These are phyloP conservation scores for Stephanodiscus minutulus DNA, from an alignment of 108 stramenopile species.

Conservation along the genomic window DNA sequence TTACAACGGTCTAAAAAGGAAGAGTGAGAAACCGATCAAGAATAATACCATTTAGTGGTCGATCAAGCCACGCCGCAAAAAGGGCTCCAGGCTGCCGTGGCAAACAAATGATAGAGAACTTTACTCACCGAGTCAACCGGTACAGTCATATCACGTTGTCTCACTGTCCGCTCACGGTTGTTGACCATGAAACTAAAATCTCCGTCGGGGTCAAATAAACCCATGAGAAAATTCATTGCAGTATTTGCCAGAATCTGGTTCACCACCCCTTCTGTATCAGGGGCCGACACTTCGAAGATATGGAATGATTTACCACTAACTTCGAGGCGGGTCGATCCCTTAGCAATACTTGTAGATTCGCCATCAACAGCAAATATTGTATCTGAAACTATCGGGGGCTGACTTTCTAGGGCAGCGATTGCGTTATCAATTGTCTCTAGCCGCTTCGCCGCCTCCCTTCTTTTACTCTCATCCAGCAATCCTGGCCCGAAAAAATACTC, in stretches of 20 bases:
- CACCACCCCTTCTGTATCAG: conserved; percentile 12
- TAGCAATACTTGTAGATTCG: not conserved
- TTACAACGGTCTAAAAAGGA: conserved; percentile 17
- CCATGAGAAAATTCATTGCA: conserved; percentile 34
- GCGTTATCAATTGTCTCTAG: conserved; percentile 39
- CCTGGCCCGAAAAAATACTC: conserved; percentile 34
- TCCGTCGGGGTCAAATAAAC: conserved; percentile 31
- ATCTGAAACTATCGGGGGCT: conserved; percentile 17
- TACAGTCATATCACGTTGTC: conserved; percentile 20
- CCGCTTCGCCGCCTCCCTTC: conserved; percentile 20
- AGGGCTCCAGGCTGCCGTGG: not conserved
- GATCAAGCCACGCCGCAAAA: conserved; percentile 1
- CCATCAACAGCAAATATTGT: conserved; percentile 21
- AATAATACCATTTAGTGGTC: not conserved
- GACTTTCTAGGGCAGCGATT: conserved; percentile 13
- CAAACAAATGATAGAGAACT: not conserved
- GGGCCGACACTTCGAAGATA: conserved; percentile 36
- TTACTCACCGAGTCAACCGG: conserved; percentile 12
- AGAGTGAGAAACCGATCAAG: not conserved
- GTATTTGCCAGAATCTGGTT: conserved; percentile 5
- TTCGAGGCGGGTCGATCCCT: not conserved
- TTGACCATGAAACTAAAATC: conserved; percentile 37
- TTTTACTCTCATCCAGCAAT: conserved; percentile 13
- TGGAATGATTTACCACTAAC: conserved; percentile 35
- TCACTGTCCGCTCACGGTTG: conserved; percentile 11